A percentile compares a stretch with the other conserved stretches of the same genome.
Evolutionary conservation across 2,329 filamentous ascomycete genomes (phyloP).

Genomic region (Fusarium algeriense): DNA sequence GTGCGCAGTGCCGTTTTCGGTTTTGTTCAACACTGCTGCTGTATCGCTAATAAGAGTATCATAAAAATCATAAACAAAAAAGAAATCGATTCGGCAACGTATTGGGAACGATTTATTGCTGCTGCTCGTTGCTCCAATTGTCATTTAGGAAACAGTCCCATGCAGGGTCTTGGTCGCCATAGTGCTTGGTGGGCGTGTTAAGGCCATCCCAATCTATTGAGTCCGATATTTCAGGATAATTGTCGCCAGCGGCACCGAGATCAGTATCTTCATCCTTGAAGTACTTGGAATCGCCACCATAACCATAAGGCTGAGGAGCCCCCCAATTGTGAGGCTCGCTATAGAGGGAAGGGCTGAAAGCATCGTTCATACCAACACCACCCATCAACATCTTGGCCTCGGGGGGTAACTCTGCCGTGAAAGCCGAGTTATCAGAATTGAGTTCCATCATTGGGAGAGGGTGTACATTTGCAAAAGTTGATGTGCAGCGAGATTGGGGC

Average conservation of each 20-base stretch:
- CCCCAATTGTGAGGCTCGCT: constrained; percentile 22
- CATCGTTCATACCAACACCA: constrained; percentile 19
- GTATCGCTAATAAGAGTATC: constrained; percentile 22
- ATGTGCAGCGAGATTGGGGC: constrained; percentile 37
- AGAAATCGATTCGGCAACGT: background rate
- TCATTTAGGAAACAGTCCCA: constrained; percentile 53
- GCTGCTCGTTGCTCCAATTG: constrained; percentile 39
- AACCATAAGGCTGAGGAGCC: constrained; percentile 12
- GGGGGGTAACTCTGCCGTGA: constrained; percentile 57
- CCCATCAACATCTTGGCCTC: constrained; percentile 58
- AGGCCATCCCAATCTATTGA: constrained; percentile 22
- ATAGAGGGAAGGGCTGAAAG: constrained; percentile 22
- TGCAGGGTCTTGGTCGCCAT: constrained; percentile 45
- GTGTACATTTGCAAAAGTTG: constrained; percentile 25
- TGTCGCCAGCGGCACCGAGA: constrained; percentile 1
- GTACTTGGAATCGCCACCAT: constrained; percentile 22
- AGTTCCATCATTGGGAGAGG: constrained; percentile 41
- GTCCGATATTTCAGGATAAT: constrained; percentile 27
- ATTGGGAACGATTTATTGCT: constrained; percentile 4
- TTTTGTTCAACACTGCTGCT: constrained; percentile 2
- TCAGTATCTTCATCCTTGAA: constrained; percentile 25
- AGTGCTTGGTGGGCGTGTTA: constrained; percentile 19
- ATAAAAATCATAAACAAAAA: constrained; percentile 30
- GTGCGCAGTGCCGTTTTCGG: constrained; percentile 4
- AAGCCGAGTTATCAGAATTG: constrained; percentile 50